A percentile compares a stretch with the other conserved stretches of the same genome.
Evolutionary conservation across 2,329 filamentous ascomycete species (phyloP).

Genomic region (Diaporthe vexans): DNA sequence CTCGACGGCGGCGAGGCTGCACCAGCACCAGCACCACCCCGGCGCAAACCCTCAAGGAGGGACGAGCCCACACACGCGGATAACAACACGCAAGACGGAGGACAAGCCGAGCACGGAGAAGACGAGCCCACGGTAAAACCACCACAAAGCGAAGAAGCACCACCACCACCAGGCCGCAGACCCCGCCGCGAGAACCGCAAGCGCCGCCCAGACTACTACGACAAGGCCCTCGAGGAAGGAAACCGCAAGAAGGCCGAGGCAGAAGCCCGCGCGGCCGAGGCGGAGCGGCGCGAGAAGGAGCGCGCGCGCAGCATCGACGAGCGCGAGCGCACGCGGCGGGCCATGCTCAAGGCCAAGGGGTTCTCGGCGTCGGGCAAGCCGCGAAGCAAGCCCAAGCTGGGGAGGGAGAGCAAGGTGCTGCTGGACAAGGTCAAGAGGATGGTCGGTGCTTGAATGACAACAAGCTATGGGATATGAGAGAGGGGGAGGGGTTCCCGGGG

Average conservation of each 20-base stretch:
- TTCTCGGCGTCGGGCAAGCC: constrained; percentile 67
- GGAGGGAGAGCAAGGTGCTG: constrained; percentile 83
- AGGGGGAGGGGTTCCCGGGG: neutral
- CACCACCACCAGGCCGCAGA: neutral
- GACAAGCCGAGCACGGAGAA: too few relatives aligned
- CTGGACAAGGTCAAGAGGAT: constrained; percentile 84
- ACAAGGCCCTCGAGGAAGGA: constrained; percentile 71
- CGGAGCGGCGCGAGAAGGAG: constrained; percentile 69
- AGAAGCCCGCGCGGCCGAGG: constrained; percentile 59
- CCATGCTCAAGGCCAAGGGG: constrained; percentile 79
- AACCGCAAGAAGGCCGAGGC: constrained; percentile 58
- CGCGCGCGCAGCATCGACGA: constrained; percentile 75
- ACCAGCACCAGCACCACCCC: constrained; percentile 41
- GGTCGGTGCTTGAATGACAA: constrained; percentile 55
- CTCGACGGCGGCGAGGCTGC: constrained; percentile 46
- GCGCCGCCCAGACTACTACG: constrained; percentile 70
- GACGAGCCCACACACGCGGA: too few relatives aligned
- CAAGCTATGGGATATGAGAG: too few relatives aligned
- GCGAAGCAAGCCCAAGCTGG: constrained; percentile 83
- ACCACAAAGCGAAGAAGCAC: constrained; percentile 40
- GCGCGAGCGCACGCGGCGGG: constrained; percentile 73
- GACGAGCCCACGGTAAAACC: too few relatives aligned
- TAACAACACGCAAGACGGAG: too few relatives aligned
- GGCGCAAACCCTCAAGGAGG: constrained; percentile 15
- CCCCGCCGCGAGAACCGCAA: neutral